Conservation (phyloP, 345 rosid species). For the Brassica carinata region DNA sequence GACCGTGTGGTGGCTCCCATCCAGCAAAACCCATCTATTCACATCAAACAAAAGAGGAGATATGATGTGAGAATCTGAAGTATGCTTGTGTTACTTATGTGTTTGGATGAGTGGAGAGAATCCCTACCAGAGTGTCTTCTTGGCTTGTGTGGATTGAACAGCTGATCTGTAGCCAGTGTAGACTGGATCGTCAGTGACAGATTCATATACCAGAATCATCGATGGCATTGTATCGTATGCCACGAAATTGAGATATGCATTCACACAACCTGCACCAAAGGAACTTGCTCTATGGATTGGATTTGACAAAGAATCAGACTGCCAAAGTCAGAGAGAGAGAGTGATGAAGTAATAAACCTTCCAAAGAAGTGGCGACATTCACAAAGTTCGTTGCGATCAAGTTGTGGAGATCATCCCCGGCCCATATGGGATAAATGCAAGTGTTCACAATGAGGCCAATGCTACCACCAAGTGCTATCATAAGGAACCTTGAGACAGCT, state of each 20-base stretch:
- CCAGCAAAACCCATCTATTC: constrained; percentile 79
- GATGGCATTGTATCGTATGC: constrained; percentile 77
- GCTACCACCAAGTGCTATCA: constrained; percentile 71
- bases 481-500: constrained; percentile 64
- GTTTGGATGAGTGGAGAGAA: neutral
- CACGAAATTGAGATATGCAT: constrained; percentile 63
- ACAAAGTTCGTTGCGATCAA: constrained; percentile 76
- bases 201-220: constrained; percentile 76
- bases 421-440: constrained; percentile 91
- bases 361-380: constrained; percentile 78
- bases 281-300: constrained; percentile 7
- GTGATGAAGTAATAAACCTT: constrained; percentile 48
- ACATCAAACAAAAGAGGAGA: neutral
- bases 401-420: constrained; percentile 86
- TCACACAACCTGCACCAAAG: constrained; percentile 83
- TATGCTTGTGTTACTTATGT: neutral
- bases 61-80: neutral
- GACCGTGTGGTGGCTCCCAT: constrained; percentile 99
- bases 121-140: constrained; percentile 77
- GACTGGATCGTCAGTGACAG: constrained; percentile 73
- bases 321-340: neutral
- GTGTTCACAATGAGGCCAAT: constrained; percentile 65
- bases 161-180: constrained; percentile 83
- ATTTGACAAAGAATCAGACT: neutral
- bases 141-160: constrained; percentile 74